Percentiles rank a stretch among this genome's conserved stretches.
Conservation (phyloP, 495 filamentous ascomycete species). For the Baudoinia panamericana region DNA sequence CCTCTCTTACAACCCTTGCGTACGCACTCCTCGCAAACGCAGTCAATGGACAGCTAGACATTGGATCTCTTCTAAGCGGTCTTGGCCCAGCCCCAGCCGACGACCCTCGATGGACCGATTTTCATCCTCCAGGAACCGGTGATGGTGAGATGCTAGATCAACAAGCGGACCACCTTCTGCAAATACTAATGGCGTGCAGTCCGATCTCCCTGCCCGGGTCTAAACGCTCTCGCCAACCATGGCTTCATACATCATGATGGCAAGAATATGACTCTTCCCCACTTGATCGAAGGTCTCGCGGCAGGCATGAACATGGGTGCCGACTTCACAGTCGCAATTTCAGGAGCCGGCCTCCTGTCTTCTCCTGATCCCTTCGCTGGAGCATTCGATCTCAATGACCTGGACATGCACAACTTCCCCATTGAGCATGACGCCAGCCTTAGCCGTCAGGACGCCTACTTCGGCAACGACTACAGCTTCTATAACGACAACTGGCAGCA, state of each 20-base stretch:
- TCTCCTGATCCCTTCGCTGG: slow-evolving; percentile 11
- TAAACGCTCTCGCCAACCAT: slow-evolving; percentile 26
- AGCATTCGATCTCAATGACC: slow-evolving; percentile 18
- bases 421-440: slow-evolving; percentile 26
- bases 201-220: slow-evolving; percentile 23
- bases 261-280: slow-evolving; percentile 14
- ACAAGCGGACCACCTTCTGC: not conserved
- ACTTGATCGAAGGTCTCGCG: slow-evolving; percentile 12
- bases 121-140: slow-evolving; percentile 5
- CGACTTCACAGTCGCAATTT: slow-evolving; percentile 15
- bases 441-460: slow-evolving; percentile 15
- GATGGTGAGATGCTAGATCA: slow-evolving; percentile 1
- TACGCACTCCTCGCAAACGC: too few relatives aligned
- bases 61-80: slow-evolving; percentile 1
- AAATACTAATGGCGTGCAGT: not conserved
- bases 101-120: slow-evolving; percentile 7
- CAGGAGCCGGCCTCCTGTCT: slow-evolving; percentile 6
- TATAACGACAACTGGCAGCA: slow-evolving; percentile 15
- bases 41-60: too few relatives aligned
- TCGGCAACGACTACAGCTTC: slow-evolving; percentile 19
- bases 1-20: too few relatives aligned
- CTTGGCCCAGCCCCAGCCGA: slow-evolving; percentile 2
- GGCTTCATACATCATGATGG: slow-evolving; percentile 21
- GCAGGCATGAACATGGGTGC: slow-evolving; percentile 17
- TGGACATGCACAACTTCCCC: slow-evolving; percentile 22